phyloP scores from a whole-genome alignment of 148 eudicot species.

The Rhododendron ferrugineum region DNA sequence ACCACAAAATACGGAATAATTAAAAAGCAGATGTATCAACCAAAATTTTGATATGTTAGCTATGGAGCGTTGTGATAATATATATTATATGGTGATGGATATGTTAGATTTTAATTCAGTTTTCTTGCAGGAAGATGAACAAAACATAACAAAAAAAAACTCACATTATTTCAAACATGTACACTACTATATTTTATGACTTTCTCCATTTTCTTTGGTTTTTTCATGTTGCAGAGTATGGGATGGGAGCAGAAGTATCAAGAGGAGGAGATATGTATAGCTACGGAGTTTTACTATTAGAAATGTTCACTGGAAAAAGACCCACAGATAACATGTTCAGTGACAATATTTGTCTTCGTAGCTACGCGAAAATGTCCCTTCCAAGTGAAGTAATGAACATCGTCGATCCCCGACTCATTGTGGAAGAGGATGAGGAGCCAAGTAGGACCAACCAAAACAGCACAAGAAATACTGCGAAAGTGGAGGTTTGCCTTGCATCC shows the following conservation, averaged over 20 bases:
- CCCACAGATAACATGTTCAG: slow-evolving; percentile 10
- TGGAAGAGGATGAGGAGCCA: not conserved
- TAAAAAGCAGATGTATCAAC: too few relatives aligned
- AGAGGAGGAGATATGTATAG: slow-evolving; percentile 16
- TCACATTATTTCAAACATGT: too few relatives aligned
- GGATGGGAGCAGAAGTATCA: slow-evolving; percentile 9
- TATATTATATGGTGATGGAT: too few relatives aligned
- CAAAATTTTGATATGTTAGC: too few relatives aligned
- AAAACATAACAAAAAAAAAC: too few relatives aligned
- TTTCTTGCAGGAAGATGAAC: too few relatives aligned
- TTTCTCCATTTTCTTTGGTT: too few relatives aligned
- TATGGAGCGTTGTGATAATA: too few relatives aligned
- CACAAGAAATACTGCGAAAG: not conserved
- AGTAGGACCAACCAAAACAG: not conserved
- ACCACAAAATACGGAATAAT: too few relatives aligned
- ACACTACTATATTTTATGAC: too few relatives aligned
- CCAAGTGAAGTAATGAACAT: slow-evolving; percentile 9
- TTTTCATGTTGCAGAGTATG: slow-evolving; percentile 12
- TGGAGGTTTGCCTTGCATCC: not conserved
- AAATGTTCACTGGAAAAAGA: slow-evolving; percentile 13
- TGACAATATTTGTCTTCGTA: slow-evolving; percentile 8
- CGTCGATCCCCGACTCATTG: slow-evolving; percentile 2
- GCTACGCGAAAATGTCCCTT: slow-evolving; percentile 4
- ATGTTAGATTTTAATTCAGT: too few relatives aligned
- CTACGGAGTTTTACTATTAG: slow-evolving; percentile 14